Conservation (phyloP, 805 yeast genomes). For the Yamadazyma philogaea region DNA sequence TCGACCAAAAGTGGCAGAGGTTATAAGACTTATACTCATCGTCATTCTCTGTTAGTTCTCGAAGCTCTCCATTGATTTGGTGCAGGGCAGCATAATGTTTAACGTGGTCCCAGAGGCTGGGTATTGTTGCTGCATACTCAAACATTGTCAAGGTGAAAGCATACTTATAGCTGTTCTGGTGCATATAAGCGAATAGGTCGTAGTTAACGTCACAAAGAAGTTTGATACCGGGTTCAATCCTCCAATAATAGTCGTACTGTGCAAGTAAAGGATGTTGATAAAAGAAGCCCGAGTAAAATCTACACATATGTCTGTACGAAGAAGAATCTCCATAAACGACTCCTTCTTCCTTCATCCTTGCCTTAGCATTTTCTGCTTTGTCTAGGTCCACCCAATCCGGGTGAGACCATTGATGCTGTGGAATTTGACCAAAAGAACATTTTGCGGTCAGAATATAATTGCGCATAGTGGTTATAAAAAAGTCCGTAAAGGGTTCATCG, state of each 20-base stretch:
- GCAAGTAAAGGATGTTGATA: conserved; percentile 55
- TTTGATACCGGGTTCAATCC: conserved; percentile 69
- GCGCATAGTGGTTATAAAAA: conserved; percentile 49
- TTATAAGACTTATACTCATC: conserved; percentile 52
- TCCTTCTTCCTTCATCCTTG: conserved; percentile 12
- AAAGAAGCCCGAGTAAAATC: conserved; percentile 54
- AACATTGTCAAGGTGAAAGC: conserved; percentile 67
- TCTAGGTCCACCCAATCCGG: conserved; percentile 59
- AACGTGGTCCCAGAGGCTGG: conserved; percentile 59
- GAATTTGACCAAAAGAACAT: conserved; percentile 61
- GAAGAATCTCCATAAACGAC: conserved; percentile 59
- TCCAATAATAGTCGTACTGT: conserved; percentile 69
- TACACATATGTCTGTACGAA: conserved; percentile 69
- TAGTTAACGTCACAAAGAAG: conserved; percentile 58
- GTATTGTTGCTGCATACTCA: conserved; percentile 62
- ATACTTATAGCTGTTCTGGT: conserved; percentile 51
- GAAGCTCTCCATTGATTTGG: conserved; percentile 26
- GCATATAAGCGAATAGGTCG: conserved; percentile 62
- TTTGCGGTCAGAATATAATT: conserved; percentile 54
- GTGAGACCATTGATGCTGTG: conserved; percentile 63
- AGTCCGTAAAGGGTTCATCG: conserved; percentile 58
- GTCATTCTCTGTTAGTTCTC: conserved; percentile 15
- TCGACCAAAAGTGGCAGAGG: conserved; percentile 80
- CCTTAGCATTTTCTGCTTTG: conserved; percentile 17
- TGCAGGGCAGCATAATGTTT: conserved; percentile 29